Conservation (phyloP, 2,329 filamentous ascomycete genomes). For the Pseudohalonectria lignicola region DNA sequence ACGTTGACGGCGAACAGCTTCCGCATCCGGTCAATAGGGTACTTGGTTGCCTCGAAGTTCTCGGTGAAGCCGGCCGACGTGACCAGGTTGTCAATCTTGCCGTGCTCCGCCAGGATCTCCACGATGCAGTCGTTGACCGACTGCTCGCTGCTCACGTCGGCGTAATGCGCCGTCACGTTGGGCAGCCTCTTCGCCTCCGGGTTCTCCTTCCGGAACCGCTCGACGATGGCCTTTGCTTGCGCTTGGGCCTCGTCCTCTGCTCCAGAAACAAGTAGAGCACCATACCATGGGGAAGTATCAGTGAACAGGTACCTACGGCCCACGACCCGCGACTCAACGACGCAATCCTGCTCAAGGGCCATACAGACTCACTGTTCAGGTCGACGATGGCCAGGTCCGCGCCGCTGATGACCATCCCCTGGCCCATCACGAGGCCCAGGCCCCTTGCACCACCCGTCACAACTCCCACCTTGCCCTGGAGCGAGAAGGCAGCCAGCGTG, state of each 20-base stretch:
- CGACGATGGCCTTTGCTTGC: conserved; percentile 63
- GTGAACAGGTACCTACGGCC: too few relatives aligned
- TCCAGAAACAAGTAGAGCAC: too few relatives aligned
- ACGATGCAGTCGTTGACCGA: conserved; percentile 66
- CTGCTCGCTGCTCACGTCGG: conserved; percentile 71
- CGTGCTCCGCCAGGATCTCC: conserved; percentile 60
- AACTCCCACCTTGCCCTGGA: conserved; percentile 72
- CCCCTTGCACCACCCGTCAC: conserved; percentile 88
- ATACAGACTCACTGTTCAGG: conserved; percentile 77
- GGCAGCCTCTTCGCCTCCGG: conserved; percentile 60
- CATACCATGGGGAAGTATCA: not conserved
- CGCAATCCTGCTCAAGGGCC: too few relatives aligned
- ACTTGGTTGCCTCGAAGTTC: conserved; percentile 85
- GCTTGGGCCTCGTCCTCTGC: conserved; percentile 72
- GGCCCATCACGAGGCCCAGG: conserved; percentile 83
- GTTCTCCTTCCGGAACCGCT: conserved; percentile 69
- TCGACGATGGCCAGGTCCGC: conserved; percentile 88
- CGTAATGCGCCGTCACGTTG: conserved; percentile 80
- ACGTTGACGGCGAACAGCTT: conserved; percentile 95
- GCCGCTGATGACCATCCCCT: conserved; percentile 80
- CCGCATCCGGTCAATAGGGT: conserved; percentile 82
- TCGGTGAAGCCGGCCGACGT: conserved; percentile 96
- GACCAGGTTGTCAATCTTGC: conserved; percentile 82
- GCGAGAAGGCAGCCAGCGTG: conserved; percentile 74
- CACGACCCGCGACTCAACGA: too few relatives aligned